Evolutionary conservation across 2,329 filamentous ascomycete species (phyloP).

Genomic region (Ambrosiella cleistominuta): DNA sequence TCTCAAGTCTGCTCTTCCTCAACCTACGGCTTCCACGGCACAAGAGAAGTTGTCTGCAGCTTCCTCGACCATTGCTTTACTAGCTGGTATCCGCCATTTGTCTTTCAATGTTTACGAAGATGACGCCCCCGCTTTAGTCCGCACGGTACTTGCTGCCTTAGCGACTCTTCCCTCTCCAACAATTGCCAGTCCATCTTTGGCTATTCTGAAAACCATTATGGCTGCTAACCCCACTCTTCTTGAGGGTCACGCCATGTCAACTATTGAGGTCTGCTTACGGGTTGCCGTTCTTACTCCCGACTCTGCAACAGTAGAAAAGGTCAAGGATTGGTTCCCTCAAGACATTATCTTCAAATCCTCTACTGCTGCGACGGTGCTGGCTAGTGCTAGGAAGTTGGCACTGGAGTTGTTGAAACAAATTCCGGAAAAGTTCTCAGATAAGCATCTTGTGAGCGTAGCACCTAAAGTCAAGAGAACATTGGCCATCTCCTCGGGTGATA

Average conservation of each 20-base stretch:
- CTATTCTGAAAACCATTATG: constrained; percentile 31
- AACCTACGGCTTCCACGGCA: constrained; percentile 13
- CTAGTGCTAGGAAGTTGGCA: constrained; percentile 5
- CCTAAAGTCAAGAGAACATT: constrained; percentile 29
- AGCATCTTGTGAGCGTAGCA: constrained; percentile 27
- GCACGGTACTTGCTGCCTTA: constrained; percentile 31
- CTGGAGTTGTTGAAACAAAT: constrained; percentile 29
- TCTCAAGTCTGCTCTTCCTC: constrained; percentile 25
- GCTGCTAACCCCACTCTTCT: constrained; percentile 28
- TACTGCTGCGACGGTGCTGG: neutral
- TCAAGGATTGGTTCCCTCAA: neutral
- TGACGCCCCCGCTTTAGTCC: constrained; percentile 29
- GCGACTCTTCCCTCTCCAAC: constrained; percentile 24
- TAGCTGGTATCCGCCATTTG: constrained; percentile 33
- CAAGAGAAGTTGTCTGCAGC: constrained; percentile 18
- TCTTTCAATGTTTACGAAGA: constrained; percentile 33
- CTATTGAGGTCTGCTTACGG: constrained; percentile 28
- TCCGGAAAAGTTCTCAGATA: constrained; percentile 30
- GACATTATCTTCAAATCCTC: neutral
- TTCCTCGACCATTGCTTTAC: constrained; percentile 29
- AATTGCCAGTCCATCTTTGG: constrained; percentile 31
- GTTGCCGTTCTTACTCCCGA: constrained; percentile 22
- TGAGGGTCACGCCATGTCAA: constrained; percentile 29
- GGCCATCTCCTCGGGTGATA: constrained; percentile 34
- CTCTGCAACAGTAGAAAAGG: constrained; percentile 14